Conservation (phyloP, 2,329 filamentous ascomycete genomes). For the Aaosphaeria pasadenensis region DNA sequence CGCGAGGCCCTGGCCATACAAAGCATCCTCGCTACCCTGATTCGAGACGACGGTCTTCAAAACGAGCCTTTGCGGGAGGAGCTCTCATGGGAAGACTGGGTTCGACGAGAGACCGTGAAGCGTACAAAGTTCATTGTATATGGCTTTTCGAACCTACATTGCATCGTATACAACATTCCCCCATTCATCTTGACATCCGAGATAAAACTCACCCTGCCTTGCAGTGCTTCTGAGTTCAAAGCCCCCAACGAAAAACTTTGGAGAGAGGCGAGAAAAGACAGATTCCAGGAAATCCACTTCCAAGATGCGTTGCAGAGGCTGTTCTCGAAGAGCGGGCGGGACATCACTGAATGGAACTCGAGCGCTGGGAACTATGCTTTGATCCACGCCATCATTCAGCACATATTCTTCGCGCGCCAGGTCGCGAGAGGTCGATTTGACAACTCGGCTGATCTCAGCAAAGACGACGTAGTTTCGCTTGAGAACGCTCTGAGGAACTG, state of each 20-base stretch:
- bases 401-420: slow-evolving; percentile 68
- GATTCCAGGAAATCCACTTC: slow-evolving; percentile 23
- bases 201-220: slow-evolving; percentile 54
- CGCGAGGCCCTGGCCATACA: slow-evolving; percentile 57
- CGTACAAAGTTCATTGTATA: slow-evolving; percentile 57
- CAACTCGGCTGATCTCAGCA: slow-evolving; percentile 26
- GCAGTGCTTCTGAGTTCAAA: slow-evolving; percentile 55
- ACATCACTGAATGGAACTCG: slow-evolving; percentile 29
- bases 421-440: slow-evolving; percentile 32
- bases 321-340: slow-evolving; percentile 29
- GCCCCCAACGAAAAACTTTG: slow-evolving; percentile 51
- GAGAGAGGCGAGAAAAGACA: slow-evolving; percentile 35
- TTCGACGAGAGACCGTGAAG: slow-evolving; percentile 51
- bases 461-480: slow-evolving; percentile 40
- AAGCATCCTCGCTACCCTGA: slow-evolving; percentile 54
- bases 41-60: slow-evolving; percentile 52
- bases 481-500: slow-evolving; percentile 44
- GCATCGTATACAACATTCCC: slow-evolving; percentile 61
- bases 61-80: slow-evolving; percentile 57
- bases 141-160: slow-evolving; percentile 59
- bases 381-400: slow-evolving; percentile 69
- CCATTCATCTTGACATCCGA: slow-evolving; percentile 57
- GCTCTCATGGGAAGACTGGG: slow-evolving; percentile 55
- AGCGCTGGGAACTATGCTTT: slow-evolving; percentile 64
- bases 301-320: slow-evolving; percentile 32